Base-by-base conservation (phyloP, 345 rosid species). In the Passiflora organensis region DNA sequence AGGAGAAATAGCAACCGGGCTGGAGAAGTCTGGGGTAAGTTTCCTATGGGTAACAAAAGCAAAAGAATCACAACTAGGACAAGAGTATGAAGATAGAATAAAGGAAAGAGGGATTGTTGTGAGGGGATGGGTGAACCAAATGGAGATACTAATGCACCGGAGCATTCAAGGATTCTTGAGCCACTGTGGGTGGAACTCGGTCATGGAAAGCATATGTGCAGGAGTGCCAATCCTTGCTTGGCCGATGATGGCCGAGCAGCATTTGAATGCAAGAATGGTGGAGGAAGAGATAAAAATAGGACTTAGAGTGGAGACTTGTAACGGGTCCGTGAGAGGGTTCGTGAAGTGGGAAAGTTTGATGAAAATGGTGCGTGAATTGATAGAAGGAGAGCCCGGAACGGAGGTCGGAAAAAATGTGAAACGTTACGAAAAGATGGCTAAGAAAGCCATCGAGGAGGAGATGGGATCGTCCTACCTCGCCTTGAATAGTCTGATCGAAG, bases 151-250 rank as follows among this genome's bases (percentile, higher is more conserved):
- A 13, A 37, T 16, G 53, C 96, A 91, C 74, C 60, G 22, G 11
- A 72, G 83, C 25, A 69, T 90, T 8, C 21, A 66, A 70, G 96
- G 96, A 19, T 85, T 83, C 37, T 37, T 87, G 57, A 87, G 89
- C 34, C 97, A 90, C 38, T 90, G 95, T 32, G 97, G 95, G 6
- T 87, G 95, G 97, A 90, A 87, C 54, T 90, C 97, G 4, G 72
- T 68, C 0, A 38, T 77, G 54, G 95, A 90, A 65, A 81, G 89
- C 65, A 69, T 90, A 60, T 72, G 87, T 21, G 78, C 76, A 0
- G 91, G 80, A 1, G 83, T 87, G 15, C 97, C 91, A 0, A 72
- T 90, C 18, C 68, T 90, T 6, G 91, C 84, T 18, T 84, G 91
- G 95, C 87, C 95, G 0, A 65, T 81, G 89, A 74, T 77, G 80